Evolutionary conservation across 805 yeast genomes (phyloP), one percentile per base, ranked within the genome.

Genomic region (Ogataea thermomethanolica): DNA sequence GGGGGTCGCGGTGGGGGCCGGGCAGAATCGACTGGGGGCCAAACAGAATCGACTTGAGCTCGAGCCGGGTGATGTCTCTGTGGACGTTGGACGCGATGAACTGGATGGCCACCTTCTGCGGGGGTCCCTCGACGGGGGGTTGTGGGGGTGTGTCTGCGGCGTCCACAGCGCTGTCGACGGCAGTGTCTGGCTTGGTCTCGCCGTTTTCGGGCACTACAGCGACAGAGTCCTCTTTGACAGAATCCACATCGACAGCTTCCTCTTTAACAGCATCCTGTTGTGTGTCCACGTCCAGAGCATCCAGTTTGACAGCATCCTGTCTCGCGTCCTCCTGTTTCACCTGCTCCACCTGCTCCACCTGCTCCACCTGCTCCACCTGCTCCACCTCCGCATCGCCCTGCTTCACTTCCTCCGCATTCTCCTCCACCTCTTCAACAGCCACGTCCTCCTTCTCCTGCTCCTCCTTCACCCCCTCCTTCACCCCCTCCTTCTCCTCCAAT

Each of bases 1-100:
- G 78, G 27, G 70, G 69, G 44, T 75, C 73, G 34, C 83, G 66
- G 29, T 78, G 65, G 4, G 74, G 65, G 0, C 78, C 75, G 0
- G 81, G 74, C 7, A 71, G 61, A 2, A 67, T 41, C 8, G 86
- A 65, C 43, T 81, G 81, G 8, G 65, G 58, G 1, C 95, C 95
- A 48, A 87, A 71, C n/a, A 85, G 55, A n/a, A 62, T 56, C 2
- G 53, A 46, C 25, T 65, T 64, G 17, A 74, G 54, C 9, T 62
- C 59, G 7, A 61, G 54, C 5, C 27, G 32, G 3, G 58, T 43
- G n/a, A 53, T 42, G 2, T 63, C 62, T 17, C 58, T 62, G 2
- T 39, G 22, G 48, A 78, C 74, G 44, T 78, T 69, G 32, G 84
- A 64, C 1, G 76, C 68, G 0, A 87, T 58, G 29, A 66, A 66